A percentile compares a stretch with the other conserved stretches of the same genome.
Evolutionary conservation across 2,329 filamentous ascomycete species (phyloP).

Genomic region (Podosphaera aphanis): DNA sequence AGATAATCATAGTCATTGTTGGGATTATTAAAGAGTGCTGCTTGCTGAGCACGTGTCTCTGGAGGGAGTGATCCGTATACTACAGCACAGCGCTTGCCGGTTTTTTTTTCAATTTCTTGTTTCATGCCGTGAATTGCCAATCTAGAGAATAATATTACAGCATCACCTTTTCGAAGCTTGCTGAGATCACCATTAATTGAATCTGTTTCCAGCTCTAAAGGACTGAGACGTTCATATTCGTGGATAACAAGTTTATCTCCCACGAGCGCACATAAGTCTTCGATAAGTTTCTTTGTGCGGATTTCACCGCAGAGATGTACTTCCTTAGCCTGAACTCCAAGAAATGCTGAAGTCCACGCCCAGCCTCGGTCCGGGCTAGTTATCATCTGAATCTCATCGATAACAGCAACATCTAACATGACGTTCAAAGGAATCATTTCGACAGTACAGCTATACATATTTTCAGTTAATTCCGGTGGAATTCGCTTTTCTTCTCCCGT

Average conservation of each 20-base stretch:
- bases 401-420: slow-evolving; percentile 62
- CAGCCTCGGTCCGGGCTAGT: slow-evolving; percentile 56
- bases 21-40: slow-evolving; percentile 80
- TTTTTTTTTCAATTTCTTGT: slow-evolving; percentile 48
- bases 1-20: slow-evolving; percentile 88
- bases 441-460: slow-evolving; percentile 70
- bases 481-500: slow-evolving; percentile 77
- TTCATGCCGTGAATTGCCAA: slow-evolving; percentile 63
- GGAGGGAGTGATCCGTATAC: slow-evolving; percentile 83
- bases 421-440: slow-evolving; percentile 46
- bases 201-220: slow-evolving; percentile 38
- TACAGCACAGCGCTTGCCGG: slow-evolving; percentile 63
- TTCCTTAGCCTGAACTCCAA: slow-evolving; percentile 71
- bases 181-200: slow-evolving; percentile 41
- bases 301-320: slow-evolving; percentile 86
- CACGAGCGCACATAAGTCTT: slow-evolving; percentile 50
- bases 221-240: slow-evolving; percentile 62
- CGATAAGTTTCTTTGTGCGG: slow-evolving; percentile 55
- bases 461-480: slow-evolving; percentile 30
- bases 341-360: slow-evolving; percentile 80
- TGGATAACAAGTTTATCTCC: slow-evolving; percentile 71
- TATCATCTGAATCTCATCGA: slow-evolving; percentile 98
- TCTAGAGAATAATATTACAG: slow-evolving; percentile 68
- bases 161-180: slow-evolving; percentile 67
- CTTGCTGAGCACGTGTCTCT: slow-evolving; percentile 79